Evolutionary conservation across 2,329 filamentous ascomycete genomes (phyloP).

Genomic region (Cordyceps tenuipes): DNA sequence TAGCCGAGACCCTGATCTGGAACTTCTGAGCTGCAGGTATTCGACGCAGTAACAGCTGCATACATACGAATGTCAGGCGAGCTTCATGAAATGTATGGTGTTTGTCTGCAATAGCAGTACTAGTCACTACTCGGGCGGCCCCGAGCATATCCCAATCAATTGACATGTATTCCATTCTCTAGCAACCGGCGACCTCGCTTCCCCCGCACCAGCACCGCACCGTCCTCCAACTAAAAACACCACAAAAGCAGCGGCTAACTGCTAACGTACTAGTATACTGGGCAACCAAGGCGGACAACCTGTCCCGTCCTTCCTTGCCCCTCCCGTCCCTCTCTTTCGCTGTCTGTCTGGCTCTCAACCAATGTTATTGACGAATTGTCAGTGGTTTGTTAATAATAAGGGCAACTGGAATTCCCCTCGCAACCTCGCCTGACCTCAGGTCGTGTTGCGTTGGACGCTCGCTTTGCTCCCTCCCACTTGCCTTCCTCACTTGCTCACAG

Average conservation of each 20-base stretch:
- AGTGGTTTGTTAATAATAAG: constrained; percentile 6
- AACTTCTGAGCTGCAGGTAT: too few species aligned
- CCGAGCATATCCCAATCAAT: too few species aligned
- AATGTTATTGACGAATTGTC: neutral
- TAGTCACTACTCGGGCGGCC: too few species aligned
- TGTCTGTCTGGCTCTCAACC: too few species aligned
- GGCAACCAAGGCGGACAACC: neutral
- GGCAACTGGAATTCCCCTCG: neutral
- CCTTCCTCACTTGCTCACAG: neutral
- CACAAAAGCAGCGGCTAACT: neutral
- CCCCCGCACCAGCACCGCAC: neutral
- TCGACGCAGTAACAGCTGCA: too few species aligned
- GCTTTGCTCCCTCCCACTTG: neutral
- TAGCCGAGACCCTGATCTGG: too few species aligned
- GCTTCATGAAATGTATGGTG: too few species aligned
- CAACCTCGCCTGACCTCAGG: neutral
- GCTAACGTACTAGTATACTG: neutral
- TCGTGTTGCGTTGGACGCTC: neutral
- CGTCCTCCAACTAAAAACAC: neutral
- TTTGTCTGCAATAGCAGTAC: too few species aligned
- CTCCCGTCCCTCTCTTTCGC: neutral
- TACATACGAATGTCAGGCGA: too few species aligned
- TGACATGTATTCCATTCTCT: too few species aligned
- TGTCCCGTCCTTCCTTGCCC: too few species aligned
- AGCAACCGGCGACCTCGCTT: too few species aligned